A percentile compares a stretch with the other conserved stretches of the same genome.
These are phyloP conservation scores for Parascedosporium putredinis DNA, from an alignment of 2,329 filamentous ascomycete species.

Conservation along the genomic window DNA sequence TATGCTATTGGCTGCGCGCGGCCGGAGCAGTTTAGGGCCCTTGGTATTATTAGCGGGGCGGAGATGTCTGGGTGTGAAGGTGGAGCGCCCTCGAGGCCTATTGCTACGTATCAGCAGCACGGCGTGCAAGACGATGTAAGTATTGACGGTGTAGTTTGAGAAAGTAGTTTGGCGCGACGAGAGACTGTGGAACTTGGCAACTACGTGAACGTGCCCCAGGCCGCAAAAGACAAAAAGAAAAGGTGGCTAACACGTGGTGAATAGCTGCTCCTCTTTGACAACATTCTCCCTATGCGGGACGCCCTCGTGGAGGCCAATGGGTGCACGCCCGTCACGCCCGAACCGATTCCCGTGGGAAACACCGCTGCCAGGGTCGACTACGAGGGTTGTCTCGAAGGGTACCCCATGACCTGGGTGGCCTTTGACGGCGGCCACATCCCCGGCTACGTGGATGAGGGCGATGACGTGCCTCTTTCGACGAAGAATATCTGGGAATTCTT, in stretches of 20 bases:
- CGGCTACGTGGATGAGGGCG: slow-evolving; percentile 5
- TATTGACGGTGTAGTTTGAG: no score
- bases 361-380: slow-evolving; percentile 16
- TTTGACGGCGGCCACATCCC: slow-evolving; percentile 11
- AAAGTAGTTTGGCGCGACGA: no score
- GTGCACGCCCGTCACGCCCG: slow-evolving; percentile 18
- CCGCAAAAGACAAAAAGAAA: neutral
- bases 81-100: slow-evolving; percentile 18
- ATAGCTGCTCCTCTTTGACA: slow-evolving; percentile 19
- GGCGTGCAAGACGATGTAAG: slow-evolving; percentile 21
- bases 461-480: slow-evolving; percentile 2
- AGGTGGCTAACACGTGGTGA: neutral
- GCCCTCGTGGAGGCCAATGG: slow-evolving; percentile 24
- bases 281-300: slow-evolving; percentile 22
- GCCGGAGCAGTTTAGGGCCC: slow-evolving; percentile 23
- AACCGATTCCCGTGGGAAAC: slow-evolving; percentile 14
- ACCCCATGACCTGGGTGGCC: slow-evolving; percentile 21
- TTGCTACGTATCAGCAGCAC: slow-evolving; percentile 27
- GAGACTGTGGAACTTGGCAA: no score
- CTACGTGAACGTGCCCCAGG: no score
- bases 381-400: slow-evolving; percentile 17
- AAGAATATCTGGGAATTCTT: slow-evolving; percentile 11
- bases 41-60: slow-evolving; percentile 21
- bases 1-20: slow-evolving; percentile 29
- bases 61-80: slow-evolving; percentile 21